Percentiles rank a stretch among this genome's conserved stretches.
Conservation (phyloP, 2,329 filamentous ascomycete genomes). For the Colletotrichum eremochloae region DNA sequence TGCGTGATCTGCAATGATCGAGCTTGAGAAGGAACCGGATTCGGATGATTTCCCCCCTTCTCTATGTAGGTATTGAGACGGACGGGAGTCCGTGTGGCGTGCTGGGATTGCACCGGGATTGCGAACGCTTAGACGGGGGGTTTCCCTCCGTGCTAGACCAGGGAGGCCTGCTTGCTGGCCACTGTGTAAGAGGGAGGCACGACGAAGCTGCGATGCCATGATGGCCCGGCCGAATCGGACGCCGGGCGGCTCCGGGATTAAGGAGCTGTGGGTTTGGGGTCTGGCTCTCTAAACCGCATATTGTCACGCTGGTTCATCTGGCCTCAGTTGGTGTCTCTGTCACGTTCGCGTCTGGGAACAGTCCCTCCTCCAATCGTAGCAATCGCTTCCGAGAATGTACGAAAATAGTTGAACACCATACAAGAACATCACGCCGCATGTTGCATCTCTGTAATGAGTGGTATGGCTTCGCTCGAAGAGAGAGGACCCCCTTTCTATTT, state of each 20-base stretch:
- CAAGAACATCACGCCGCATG: slow-evolving; percentile 21
- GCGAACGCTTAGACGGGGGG: slow-evolving; percentile 7
- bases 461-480: slow-evolving; percentile 5
- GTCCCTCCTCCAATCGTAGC: neutral
- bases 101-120: slow-evolving; percentile 11
- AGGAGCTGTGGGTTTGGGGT: neutral
- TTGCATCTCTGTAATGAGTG: slow-evolving; percentile 3
- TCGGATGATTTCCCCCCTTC: slow-evolving; percentile 10
- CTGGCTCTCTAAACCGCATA: neutral
- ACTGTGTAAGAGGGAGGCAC: neutral
- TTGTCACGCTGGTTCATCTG: slow-evolving; percentile 13
- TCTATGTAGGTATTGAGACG: slow-evolving; percentile 1
- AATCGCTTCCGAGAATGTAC: neutral
- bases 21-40: neutral
- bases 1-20: slow-evolving; percentile 2
- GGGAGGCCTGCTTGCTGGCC: neutral
- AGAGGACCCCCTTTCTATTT: neutral
- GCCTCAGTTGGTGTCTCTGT: neutral
- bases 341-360: neutral
- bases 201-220: neutral
- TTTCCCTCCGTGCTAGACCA: neutral
- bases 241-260: slow-evolving; percentile 22
- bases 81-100: slow-evolving; percentile 33
- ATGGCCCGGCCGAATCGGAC: neutral
- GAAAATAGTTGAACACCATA: slow-evolving; percentile 14